Base-by-base conservation (phyloP, 2,329 filamentous ascomycete genomes). In the Stachybotrys echinatus region DNA sequence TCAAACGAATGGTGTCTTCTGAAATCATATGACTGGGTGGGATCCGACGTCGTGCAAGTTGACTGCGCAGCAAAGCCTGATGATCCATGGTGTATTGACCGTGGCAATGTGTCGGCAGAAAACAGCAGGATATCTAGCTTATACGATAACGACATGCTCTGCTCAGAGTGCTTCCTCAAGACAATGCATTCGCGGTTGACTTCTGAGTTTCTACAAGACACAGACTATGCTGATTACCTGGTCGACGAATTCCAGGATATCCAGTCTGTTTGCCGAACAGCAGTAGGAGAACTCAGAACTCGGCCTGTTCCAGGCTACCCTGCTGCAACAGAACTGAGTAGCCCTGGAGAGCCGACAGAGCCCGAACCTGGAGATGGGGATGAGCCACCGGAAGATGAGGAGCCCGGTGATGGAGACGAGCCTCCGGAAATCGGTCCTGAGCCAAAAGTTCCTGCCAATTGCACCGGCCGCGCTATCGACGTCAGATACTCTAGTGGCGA, bases 131-230 rank as follows among this genome's bases (percentile, higher is more conserved):
- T 51, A 18, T 51, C 51, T 12, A 40, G 27, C 2, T 37, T 53
- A n/a, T 51, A 53, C 31, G 47, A 51, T 10, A 45, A 54, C 14
- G 50, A 52, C 20, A 18, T 54, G 10, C 23, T 54, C 5, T 54
- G 52, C 21, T 48, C 42, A 2, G 47, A 54, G 48, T 50, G 48
- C 23, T 50, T 50, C 42, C 12, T 50, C 43, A 38, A 50, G 31
- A 46, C 45, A 20, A 19, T 50, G 5, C n/a, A 23, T 6, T 18
- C 22, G 31, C 48, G 48, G 3, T 12, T 40, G 8, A 46, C n/a
- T 6, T 50, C 48, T 10, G 27, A 45, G 2, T 46, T 37, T 21
- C 42, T 47, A 2, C 42, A 27, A 10, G 42, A 50, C 12, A 18
- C 23, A 4, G 42, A 50, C 19, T 50, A 19, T 21, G 27, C 48